Evolutionary conservation across 139 green algal species (phyloP), one percentile per base, ranked within the genome.

Genomic region (Chlorella sp.): DNA sequence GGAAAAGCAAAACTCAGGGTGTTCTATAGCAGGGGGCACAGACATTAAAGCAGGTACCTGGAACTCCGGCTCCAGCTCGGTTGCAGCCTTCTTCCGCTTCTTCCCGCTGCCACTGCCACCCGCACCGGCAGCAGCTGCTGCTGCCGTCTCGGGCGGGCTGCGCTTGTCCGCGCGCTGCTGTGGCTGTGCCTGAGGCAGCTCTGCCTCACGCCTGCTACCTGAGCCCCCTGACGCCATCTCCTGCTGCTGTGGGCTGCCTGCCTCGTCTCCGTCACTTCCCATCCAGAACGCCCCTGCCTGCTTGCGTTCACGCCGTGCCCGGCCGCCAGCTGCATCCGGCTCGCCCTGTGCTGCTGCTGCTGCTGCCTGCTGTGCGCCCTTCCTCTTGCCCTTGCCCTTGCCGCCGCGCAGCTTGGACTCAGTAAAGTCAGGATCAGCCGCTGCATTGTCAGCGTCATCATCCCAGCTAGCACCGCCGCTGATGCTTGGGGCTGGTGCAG

Each of bases 201-300:
- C 79, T 18, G 34, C 71, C 9, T 24, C 19, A 30, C 82, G 78
- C 32, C 14, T 34, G 32, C 82, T 77, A 34, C 28, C 79, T 68
- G 79, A 40, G 30, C 4, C 75, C 40, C 42, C 26, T 3, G 30
- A 30, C n/a, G 42, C 61, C 15, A 26, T 37, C 83, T 66, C 7
- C 66, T 87, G 28, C 36, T 66, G 68, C 15, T 60, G 37, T 11
- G 36, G 21, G 28, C 57, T n/a, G 24, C 32, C 82, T 22, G 82
- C 57, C 24, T 15, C 60, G 11, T 28, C 57, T 4, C 76, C 82
- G 21, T 34, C 37, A 18, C n/a, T 15, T 32, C 66, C 84, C 84
- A 88, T 15, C 84, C 84, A 88, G 84, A 53, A 88, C 18, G 64
- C 66, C 1, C 66, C 84, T 19, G 84, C 84, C 84, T 88, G 84